phyloP scores from a whole-genome alignment of 768 basidiomycete species.

The Tulasnella calospora region DNA sequence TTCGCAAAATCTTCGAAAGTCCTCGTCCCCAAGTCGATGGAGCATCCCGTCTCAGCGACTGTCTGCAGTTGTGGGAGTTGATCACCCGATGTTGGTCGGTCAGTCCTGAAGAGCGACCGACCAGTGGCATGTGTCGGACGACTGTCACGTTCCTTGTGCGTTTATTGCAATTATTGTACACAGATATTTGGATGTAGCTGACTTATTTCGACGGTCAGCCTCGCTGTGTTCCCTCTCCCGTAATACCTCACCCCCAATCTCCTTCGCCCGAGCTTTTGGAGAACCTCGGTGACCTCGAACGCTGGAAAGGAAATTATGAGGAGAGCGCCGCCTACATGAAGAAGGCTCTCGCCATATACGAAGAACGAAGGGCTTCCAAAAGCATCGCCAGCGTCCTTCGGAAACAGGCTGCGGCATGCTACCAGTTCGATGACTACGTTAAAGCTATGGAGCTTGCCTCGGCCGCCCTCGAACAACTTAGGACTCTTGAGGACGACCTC shows the following conservation, averaged over 20 bases:
- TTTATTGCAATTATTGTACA: not conserved
- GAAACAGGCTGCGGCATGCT: not conserved
- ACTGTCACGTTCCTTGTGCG: not conserved
- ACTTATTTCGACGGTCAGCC: not conserved
- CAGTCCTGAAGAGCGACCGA: not conserved
- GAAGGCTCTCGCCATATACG: not conserved
- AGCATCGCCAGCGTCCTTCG: not conserved
- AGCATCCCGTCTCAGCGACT: not conserved
- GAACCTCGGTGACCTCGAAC: not conserved
- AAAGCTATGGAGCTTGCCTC: not conserved
- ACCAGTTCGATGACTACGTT: not conserved
- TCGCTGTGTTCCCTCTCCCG: not conserved
- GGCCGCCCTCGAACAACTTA: not conserved
- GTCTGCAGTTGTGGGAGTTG: not conserved
- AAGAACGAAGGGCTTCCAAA: not conserved
- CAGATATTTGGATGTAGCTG: not conserved
- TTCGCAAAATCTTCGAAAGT: not conserved
- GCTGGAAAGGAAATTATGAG: not conserved
- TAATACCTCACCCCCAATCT: not conserved
- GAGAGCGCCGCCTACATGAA: not conserved
- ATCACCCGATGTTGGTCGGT: not conserved
- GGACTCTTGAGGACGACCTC: not conserved
- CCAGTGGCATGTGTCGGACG: not conserved
- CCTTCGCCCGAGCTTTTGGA: not conserved
- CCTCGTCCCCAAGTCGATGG: not conserved